These are phyloP conservation scores for Penicillium canariense DNA, from an alignment of 495 filamentous ascomycete species.

Conservation along the genomic window DNA sequence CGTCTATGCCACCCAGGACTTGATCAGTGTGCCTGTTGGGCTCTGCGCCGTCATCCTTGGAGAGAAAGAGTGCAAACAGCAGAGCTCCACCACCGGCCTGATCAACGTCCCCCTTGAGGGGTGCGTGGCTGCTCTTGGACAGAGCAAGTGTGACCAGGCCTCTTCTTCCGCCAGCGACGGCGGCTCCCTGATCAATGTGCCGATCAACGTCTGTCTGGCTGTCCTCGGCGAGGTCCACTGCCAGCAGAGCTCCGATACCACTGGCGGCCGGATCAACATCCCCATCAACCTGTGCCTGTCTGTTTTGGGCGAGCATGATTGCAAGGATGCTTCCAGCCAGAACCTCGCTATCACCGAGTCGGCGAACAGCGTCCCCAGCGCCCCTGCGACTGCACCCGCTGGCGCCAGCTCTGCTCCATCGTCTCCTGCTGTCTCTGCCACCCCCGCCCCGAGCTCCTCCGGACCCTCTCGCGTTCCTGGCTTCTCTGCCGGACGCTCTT, in stretches of 20 bases:
- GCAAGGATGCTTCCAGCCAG: constrained; percentile 11
- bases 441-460: background rate
- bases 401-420: background rate
- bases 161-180: constrained; percentile 13
- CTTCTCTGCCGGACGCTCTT: background rate
- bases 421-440: background rate
- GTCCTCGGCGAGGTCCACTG: constrained; percentile 28
- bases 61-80: constrained; percentile 26
- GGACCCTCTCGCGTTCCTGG: background rate
- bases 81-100: constrained; percentile 16
- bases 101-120: constrained; percentile 30
- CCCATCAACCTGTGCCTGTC: constrained; percentile 31
- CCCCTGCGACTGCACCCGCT: background rate
- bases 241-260: constrained; percentile 11
- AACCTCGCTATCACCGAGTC: background rate
- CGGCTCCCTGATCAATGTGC: constrained; percentile 31
- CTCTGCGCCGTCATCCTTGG: constrained; percentile 28
- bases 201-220: constrained; percentile 30
- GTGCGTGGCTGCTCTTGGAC: constrained; percentile 28
- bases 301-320: constrained; percentile 29
- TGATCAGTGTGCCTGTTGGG: constrained; percentile 29
- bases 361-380: background rate
- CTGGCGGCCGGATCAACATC: constrained; percentile 25
- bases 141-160: constrained; percentile 32
- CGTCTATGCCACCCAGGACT: constrained; percentile 17